phyloP scores from a whole-genome alignment of 2,329 filamentous ascomycete species.

The Aureobasidium sp. region DNA sequence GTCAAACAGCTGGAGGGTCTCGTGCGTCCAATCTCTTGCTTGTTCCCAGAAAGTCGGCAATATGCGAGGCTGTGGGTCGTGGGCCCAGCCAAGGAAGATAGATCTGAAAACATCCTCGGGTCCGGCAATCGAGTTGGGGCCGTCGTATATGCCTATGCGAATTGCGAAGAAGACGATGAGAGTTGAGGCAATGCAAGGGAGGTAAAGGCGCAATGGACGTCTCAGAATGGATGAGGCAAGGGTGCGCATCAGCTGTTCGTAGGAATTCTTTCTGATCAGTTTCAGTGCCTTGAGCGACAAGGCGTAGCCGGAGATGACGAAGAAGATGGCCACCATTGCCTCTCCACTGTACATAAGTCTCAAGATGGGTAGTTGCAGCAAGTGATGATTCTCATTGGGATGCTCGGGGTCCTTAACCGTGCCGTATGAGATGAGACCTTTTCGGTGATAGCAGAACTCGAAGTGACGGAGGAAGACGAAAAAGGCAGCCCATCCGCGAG shows the following conservation, averaged over 20 bases:
- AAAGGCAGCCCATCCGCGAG: constrained; percentile 59
- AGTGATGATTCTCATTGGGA: constrained; percentile 31
- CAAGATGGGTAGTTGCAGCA: constrained; percentile 46
- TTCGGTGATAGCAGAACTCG: constrained; percentile 22
- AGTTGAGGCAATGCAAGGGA: constrained; percentile 17
- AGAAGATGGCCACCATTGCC: constrained; percentile 52
- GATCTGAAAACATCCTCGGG: constrained; percentile 12
- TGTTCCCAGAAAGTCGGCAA: constrained; percentile 14
- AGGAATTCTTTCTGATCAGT: constrained; percentile 22
- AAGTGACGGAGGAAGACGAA: constrained; percentile 58
- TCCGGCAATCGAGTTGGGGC: constrained; percentile 13
- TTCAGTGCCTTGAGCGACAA: constrained; percentile 36
- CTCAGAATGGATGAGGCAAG: constrained; percentile 18
- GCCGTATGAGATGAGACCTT: constrained; percentile 9
- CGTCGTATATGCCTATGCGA: constrained; percentile 13
- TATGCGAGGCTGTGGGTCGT: constrained; percentile 15
- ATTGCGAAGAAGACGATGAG: constrained; percentile 15
- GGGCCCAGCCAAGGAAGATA: constrained; percentile 14
- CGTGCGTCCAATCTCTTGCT: constrained; percentile 25
- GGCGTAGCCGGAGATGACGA: constrained; percentile 54
- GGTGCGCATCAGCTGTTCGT: constrained; percentile 14
- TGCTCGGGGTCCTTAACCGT: constrained; percentile 26
- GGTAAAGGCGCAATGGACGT: constrained; percentile 17
- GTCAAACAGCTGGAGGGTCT: constrained; percentile 27
- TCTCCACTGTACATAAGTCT: constrained; percentile 48